Evolutionary conservation across 495 filamentous ascomycete genomes (phyloP), one percentile per base, ranked within the genome.

Genomic region (Penicillium atrosanguineum): DNA sequence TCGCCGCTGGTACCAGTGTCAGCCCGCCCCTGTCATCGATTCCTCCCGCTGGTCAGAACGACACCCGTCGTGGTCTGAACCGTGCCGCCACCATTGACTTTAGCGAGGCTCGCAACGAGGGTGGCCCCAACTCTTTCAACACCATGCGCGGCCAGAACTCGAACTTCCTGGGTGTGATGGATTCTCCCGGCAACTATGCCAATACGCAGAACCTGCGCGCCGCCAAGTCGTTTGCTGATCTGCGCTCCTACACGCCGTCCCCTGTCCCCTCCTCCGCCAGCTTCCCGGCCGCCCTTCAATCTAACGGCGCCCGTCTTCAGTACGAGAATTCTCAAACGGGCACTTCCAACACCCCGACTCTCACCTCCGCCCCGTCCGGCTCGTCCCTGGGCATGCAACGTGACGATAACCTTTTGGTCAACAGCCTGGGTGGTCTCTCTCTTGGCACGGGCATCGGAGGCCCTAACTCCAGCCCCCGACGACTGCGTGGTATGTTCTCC

Each of bases 11-110:
- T 58, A 70, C 79, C 65, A 79, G 84, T 68, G 71, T 89, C 70
- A 86, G 86, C 75, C 83, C 88, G 44, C 83, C 83, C 16, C 38
- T 76, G 59, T 70, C 75, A 19, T 69, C 75, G 34, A 79, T 89
- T 63, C 79, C 84, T 15, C 72, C 83, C 48, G 68, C 76, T 11
- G 82, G 84, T 34, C 87, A 88, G 44, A 78, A 81, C 49, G 90
- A 97, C 53, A 81, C 85, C 51, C 82, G 91, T 49, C 88, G 92
- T 29, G 87, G 83, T 14, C 76, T 98, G 31, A 94, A 91, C 75
- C 88, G 94, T 26, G 91, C 94, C 18, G 95, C 94, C 29, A 98
- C 94, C n/a, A 96, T 95, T 61, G 93, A 97, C 71, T 98, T 98
- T 72, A 91, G 88, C 60, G 94, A 97, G 66, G 85, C 89, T 34